Evolutionary conservation across 192 early-diverging fungal species (phyloP).

Genomic region (Mortierella claussenii): DNA sequence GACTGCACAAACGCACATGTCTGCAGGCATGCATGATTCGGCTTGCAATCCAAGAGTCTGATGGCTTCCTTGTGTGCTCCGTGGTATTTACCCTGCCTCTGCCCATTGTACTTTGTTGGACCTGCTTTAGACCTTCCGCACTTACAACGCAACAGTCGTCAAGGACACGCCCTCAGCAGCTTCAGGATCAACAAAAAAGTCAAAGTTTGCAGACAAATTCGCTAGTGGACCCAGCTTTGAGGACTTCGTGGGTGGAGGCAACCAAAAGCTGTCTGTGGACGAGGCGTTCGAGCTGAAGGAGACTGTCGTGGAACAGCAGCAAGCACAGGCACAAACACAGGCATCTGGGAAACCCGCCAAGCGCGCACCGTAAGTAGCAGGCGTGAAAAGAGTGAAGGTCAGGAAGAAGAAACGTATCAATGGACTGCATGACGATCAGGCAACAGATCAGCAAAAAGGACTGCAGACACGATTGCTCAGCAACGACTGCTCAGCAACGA

Average conservation of each 20-base stretch:
- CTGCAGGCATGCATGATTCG: too few relatives aligned
- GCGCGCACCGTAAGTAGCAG: slow-evolving; percentile 39
- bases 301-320: slow-evolving; percentile 52
- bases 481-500: too few relatives aligned
- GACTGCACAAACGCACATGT: too few relatives aligned
- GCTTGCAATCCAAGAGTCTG: too few relatives aligned
- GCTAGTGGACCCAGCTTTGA: slow-evolving; percentile 62
- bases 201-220: slow-evolving; percentile 59
- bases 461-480: too few relatives aligned
- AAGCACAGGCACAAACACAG: slow-evolving; percentile 36
- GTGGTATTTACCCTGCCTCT: not conserved
- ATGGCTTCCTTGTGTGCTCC: not conserved
- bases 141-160: slow-evolving; percentile 51
- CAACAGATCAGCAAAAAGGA: too few relatives aligned
- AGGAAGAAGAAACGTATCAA: too few relatives aligned
- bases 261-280: slow-evolving; percentile 61
- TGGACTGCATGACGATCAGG: too few relatives aligned
- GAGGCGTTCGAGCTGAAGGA: slow-evolving; percentile 71
- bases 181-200: slow-evolving; percentile 26
- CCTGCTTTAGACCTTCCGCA: slow-evolving; percentile 18
- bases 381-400: too few relatives aligned
- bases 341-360: slow-evolving; percentile 32
- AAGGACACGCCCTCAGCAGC: slow-evolving; percentile 10
- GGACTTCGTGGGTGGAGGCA: slow-evolving; percentile 65
- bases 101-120: too few relatives aligned